Percentiles rank a stretch among this genome's conserved stretches.
Evolutionary conservation across 164 flowering plant genomes (phyloP).

Genomic region (Nymphaea thermarum): DNA sequence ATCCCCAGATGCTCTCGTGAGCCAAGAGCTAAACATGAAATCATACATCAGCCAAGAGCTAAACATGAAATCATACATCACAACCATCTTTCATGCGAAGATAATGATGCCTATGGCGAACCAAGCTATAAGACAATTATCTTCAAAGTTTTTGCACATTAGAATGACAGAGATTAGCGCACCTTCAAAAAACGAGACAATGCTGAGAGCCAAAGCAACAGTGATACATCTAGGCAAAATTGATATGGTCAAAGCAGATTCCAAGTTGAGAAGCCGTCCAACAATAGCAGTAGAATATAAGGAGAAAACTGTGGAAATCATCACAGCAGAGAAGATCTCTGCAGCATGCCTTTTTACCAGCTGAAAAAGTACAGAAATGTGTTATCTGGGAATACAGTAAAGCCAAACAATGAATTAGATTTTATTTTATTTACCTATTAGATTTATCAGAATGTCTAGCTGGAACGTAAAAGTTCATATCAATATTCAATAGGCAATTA

Average conservation of each 20-base stretch:
- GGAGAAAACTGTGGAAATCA: constrained; percentile 69
- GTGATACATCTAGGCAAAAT: constrained; percentile 95
- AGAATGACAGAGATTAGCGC: background rate
- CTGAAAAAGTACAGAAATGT: constrained; percentile 22
- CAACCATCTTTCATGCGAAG: background rate
- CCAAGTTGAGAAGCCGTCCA: constrained; percentile 74
- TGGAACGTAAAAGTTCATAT: too few species aligned
- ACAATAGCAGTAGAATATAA: constrained; percentile 84
- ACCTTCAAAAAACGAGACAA: constrained; percentile 92
- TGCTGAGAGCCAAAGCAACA: constrained; percentile 96
- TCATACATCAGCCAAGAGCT: background rate
- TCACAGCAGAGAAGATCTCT: constrained; percentile 89
- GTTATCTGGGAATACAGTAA: background rate
- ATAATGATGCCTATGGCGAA: background rate
- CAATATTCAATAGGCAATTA: background rate
- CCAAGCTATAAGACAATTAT: background rate
- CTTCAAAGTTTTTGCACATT: background rate
- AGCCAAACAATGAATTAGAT: too few species aligned
- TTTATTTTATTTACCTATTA: too few species aligned
- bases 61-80: background rate
- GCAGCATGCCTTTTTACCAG: constrained; percentile 97
- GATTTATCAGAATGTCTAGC: too few species aligned
- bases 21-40: background rate
- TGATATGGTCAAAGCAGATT: constrained; percentile 65
- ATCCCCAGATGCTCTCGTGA: too few species aligned